Evolutionary conservation across 148 eudicot species (phyloP), one percentile per base, ranked within the genome.

Genomic region (Rhododendron griersonianum): DNA sequence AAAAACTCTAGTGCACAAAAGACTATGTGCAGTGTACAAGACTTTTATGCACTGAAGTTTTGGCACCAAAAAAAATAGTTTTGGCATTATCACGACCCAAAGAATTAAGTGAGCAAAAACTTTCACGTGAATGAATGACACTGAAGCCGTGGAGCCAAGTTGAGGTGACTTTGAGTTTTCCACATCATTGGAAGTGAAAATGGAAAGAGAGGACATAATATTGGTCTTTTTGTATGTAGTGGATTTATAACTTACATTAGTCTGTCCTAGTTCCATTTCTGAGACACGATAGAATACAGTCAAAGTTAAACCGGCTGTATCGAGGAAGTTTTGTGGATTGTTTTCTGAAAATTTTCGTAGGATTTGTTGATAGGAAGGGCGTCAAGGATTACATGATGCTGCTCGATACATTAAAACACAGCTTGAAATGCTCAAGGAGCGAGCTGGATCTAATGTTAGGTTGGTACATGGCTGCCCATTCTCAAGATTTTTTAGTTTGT

Each of bases 301-400:
- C 4, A 16, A 18, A 16, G n/a, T 33, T 78, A 11, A 19, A 85
- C 23, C 51, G 21, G 47, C 35, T 63, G 51, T 25, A 80, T 63
- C 4, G 30, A 80, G 11, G 35, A 21, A 85, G 13, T 37, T 23
- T 69, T 84, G 81, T 76, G 28, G 47, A 41, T 55, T 84, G 33
- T 13, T 28, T 83, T 51, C 19, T 57, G 0, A 75, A 44, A 11
- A 19, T 44, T 48, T 41, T 41, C 16, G 30, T 41, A n/a, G 61
- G 75, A 28, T 77, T 6, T 69, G 55, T 84, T 86, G 44, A 30
- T 85, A 97, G 99, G 98, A 92, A 90, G 99, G 99, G 84, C 94
- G 95, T 71, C 93, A 90, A 77, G 99, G 99, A 63, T 87, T 95
- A 88, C 86, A 81, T 80, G 94, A 93, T 88, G 99, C 99, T 37